These are phyloP conservation scores for Conoideocrella luteorostrata DNA, from an alignment of 2,329 filamentous ascomycete species.

Conservation along the genomic window DNA sequence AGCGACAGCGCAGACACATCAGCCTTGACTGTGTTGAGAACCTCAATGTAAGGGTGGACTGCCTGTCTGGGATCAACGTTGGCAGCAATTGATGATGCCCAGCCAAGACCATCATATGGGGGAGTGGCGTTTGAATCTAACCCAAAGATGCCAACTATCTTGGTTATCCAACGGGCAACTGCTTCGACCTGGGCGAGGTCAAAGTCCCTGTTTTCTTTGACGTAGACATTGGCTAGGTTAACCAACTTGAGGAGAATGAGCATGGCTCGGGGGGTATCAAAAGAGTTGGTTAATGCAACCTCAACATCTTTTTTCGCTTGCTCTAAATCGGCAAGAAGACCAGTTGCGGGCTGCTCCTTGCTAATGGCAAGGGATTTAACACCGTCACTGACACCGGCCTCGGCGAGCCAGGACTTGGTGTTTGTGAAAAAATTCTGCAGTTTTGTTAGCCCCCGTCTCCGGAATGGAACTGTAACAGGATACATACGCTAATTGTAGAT, in stretches of 20 bases:
- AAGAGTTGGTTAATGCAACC: slow-evolving; percentile 69
- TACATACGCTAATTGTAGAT: slow-evolving; percentile 59
- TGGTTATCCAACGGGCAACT: slow-evolving; percentile 73
- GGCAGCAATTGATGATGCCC: slow-evolving; percentile 38
- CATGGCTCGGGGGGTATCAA: slow-evolving; percentile 80
- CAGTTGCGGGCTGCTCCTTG: slow-evolving; percentile 23
- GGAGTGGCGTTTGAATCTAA: slow-evolving; percentile 57
- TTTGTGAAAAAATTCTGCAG: slow-evolving; percentile 52
- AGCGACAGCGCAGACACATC: slow-evolving; percentile 44
- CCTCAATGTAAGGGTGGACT: slow-evolving; percentile 41
- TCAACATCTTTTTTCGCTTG: slow-evolving; percentile 50
- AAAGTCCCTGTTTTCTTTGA: slow-evolving; percentile 39
- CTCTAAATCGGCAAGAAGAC: slow-evolving; percentile 37
- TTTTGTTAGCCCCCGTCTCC: not conserved
- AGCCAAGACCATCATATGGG: slow-evolving; percentile 52
- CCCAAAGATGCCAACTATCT: slow-evolving; percentile 78
- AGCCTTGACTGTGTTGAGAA: slow-evolving; percentile 37
- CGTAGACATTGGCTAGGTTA: slow-evolving; percentile 63
- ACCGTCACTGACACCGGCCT: slow-evolving; percentile 29
- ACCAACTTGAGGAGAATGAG: slow-evolving; percentile 71
- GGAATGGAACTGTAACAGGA: not conserved
- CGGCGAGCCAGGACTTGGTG: slow-evolving; percentile 46
- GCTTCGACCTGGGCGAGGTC: slow-evolving; percentile 44
- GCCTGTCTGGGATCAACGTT: slow-evolving; percentile 38
- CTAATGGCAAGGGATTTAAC: slow-evolving; percentile 33